A percentile compares a stretch with the other conserved stretches of the same genome.
Evolutionary conservation across 257 asterid species (phyloP).

Genomic region (Cynanchum wilfordii): DNA sequence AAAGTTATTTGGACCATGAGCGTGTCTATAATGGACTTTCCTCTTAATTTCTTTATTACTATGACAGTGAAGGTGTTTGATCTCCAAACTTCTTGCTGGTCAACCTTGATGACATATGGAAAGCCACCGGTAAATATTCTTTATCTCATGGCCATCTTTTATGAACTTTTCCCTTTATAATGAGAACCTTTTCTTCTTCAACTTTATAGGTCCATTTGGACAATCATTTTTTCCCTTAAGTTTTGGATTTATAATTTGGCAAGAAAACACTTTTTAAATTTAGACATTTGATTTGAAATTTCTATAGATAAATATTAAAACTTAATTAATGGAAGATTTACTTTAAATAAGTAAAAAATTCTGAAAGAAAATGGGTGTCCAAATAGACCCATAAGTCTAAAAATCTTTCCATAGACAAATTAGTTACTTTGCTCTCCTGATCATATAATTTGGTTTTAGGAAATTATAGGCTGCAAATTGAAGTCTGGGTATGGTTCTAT

Average conservation of each 20-base stretch:
- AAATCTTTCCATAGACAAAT: background rate
- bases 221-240: too few relatives aligned
- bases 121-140: slow-evolving; percentile 74
- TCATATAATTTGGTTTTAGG: background rate
- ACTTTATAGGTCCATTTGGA: background rate
- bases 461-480: background rate
- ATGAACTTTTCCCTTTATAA: slow-evolving; percentile 2
- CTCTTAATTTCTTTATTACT: slow-evolving; percentile 20
- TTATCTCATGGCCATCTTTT: slow-evolving; percentile 15
- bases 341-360: too few relatives aligned
- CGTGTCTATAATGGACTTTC: slow-evolving; percentile 3
- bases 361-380: too few relatives aligned
- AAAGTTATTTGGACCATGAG: slow-evolving; percentile 5
- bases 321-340: too few relatives aligned
- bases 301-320: too few relatives aligned
- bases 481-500: background rate
- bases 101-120: slow-evolving; percentile 90
- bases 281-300: too few relatives aligned
- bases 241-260: too few relatives aligned
- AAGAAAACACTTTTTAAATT: too few relatives aligned
- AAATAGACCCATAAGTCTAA: background rate
- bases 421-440: background rate
- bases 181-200: background rate
- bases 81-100: slow-evolving; percentile 76
- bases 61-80: slow-evolving; percentile 87